Evolutionary conservation across 306 rosid genomes (phyloP).

Genomic region (Glycine latifolia): DNA sequence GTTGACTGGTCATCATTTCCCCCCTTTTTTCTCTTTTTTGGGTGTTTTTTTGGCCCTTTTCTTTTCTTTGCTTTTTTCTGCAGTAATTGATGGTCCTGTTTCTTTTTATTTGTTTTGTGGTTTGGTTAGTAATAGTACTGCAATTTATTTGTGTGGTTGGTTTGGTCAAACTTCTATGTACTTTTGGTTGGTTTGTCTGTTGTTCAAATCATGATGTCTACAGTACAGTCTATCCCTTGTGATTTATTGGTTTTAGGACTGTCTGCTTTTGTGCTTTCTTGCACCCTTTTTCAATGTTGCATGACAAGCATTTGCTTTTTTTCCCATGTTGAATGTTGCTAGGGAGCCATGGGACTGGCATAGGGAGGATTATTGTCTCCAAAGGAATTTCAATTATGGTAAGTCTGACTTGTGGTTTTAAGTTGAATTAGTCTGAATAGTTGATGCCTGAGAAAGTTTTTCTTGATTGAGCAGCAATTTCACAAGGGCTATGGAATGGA

Average conservation of each 20-base stretch:
- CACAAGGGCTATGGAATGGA: constrained; percentile 67
- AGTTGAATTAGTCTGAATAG: not conserved
- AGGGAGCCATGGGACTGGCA: constrained; percentile 76
- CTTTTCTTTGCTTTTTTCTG: constrained; percentile 12
- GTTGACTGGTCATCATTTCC: constrained; percentile 48
- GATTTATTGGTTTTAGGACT: constrained; percentile 35
- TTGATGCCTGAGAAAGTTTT: constrained; percentile 28
- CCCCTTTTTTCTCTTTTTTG: not conserved
- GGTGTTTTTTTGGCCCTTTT: not conserved
- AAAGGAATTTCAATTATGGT: constrained; percentile 60
- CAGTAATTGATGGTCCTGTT: constrained; percentile 16
- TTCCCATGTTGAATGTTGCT: constrained; percentile 39
- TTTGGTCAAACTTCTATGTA: constrained; percentile 1
- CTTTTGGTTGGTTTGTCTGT: constrained; percentile 1
- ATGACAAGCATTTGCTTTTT: constrained; percentile 17
- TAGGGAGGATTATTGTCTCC: constrained; percentile 52
- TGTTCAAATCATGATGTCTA: constrained; percentile 20
- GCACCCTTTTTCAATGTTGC: constrained; percentile 12
- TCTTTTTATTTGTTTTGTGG: not conserved
- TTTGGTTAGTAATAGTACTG: constrained; percentile 22
- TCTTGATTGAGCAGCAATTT: constrained; percentile 56
- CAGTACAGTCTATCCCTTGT: constrained; percentile 5
- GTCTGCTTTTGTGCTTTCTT: constrained; percentile 21
- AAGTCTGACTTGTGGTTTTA: constrained; percentile 32
- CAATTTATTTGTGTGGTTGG: not conserved